Evolutionary conservation across 805 yeast genomes (phyloP).

Genomic region (Hanseniaspora occidentalis): DNA sequence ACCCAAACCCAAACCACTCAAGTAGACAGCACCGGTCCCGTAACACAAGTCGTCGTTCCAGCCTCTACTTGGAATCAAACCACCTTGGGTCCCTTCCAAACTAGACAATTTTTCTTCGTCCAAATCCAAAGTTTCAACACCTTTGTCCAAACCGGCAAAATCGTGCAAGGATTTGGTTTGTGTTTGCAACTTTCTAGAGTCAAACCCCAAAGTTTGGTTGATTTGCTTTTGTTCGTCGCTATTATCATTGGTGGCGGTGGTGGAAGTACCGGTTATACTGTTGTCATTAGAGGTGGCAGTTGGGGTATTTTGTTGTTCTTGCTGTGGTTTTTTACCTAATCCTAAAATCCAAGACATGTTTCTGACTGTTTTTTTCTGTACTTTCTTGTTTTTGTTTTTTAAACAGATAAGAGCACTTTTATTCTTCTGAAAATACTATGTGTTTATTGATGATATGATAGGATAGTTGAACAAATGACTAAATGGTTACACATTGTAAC

Average conservation of each 20-base stretch:
- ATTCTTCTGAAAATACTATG: too few relatives aligned
- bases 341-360: slow-evolving; percentile 20
- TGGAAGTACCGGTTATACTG: slow-evolving; percentile 1
- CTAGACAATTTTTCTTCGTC: slow-evolving; percentile 69
- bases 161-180: slow-evolving; percentile 70
- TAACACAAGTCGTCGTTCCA: slow-evolving; percentile 97
- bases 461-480: too few relatives aligned
- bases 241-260: slow-evolving; percentile 3
- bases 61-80: slow-evolving; percentile 82
- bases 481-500: too few relatives aligned
- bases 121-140: slow-evolving; percentile 78
- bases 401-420: not conserved
- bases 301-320: slow-evolving; percentile 5
- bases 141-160: slow-evolving; percentile 81
- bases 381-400: slow-evolving; percentile 4
- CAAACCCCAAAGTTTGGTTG: slow-evolving; percentile 36
- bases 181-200: slow-evolving; percentile 50
- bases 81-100: slow-evolving; percentile 86
- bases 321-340: slow-evolving; percentile 6
- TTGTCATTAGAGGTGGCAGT: slow-evolving; percentile 1
- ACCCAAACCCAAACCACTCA: slow-evolving; percentile 77
- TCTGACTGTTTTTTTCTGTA: slow-evolving; percentile 1
- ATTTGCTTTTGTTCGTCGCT: slow-evolving; percentile 12
- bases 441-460: too few relatives aligned
- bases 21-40: slow-evolving; percentile 92